A percentile compares a stretch with the other conserved stretches of the same genome.
phyloP scores from a whole-genome alignment of 495 filamentous ascomycete genomes.

The Durotheca rogersii region DNA sequence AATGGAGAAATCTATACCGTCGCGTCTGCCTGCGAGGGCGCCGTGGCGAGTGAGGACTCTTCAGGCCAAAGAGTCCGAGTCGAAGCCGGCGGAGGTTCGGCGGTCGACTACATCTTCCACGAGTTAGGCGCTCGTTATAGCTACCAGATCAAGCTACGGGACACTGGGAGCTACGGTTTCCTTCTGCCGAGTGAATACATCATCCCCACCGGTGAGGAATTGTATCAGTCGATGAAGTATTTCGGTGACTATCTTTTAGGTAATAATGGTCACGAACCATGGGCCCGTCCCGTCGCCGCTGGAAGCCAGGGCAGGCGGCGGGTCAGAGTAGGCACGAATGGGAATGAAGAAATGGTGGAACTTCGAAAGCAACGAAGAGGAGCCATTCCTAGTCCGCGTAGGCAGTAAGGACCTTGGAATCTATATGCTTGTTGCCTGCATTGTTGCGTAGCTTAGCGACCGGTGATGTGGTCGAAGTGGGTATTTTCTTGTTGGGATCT shows the following conservation, averaged over 20 bases:
- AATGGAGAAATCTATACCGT: conserved; percentile 76
- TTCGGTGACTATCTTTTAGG: conserved; percentile 71
- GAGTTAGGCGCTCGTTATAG: conserved; percentile 77
- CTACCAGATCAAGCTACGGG: conserved; percentile 93
- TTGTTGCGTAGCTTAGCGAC: background rate
- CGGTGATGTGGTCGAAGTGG: background rate
- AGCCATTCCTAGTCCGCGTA: conserved; percentile 15
- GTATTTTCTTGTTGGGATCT: no score
- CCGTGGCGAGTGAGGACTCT: conserved; percentile 44
- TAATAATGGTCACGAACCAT: conserved; percentile 57
- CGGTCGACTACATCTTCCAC: conserved; percentile 95
- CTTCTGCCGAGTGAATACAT: conserved; percentile 86
- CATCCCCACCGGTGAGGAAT: conserved; percentile 83
- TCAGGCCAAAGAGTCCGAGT: conserved; percentile 46
- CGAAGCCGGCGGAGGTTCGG: conserved; percentile 76
- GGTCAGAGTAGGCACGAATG: background rate
- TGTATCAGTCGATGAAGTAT: conserved; percentile 76
- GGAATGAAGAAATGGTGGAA: conserved; percentile 13
- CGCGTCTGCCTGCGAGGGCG: conserved; percentile 85
- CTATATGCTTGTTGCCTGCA: no score
- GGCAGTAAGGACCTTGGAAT: background rate
- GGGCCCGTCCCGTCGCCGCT: background rate
- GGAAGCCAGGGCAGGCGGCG: conserved; percentile 7
- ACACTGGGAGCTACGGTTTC: conserved; percentile 94
- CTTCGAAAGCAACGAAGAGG: conserved; percentile 25